Conservation (phyloP, 192 early-diverging fungal genomes). For the Jimgerdemannia lactiflua region DNA sequence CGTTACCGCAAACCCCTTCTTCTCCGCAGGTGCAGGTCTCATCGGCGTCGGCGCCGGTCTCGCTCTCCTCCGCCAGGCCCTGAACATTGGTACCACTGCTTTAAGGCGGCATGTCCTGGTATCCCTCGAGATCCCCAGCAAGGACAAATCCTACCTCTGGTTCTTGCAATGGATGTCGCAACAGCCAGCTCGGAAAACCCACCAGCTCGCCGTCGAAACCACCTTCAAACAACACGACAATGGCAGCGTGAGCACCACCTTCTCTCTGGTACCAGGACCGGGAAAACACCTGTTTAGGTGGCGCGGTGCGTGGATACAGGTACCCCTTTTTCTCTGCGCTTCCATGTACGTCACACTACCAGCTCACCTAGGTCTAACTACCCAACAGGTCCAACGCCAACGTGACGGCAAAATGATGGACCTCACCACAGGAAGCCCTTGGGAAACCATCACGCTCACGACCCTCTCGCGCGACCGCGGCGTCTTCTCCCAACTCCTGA, state of each 20-base stretch:
- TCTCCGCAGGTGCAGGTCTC: slow-evolving; percentile 92
- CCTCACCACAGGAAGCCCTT: slow-evolving; percentile 87
- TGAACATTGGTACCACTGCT: slow-evolving; percentile 63
- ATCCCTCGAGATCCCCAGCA: slow-evolving; percentile 90
- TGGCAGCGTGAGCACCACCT: slow-evolving; percentile 79
- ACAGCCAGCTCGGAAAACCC: slow-evolving; percentile 46
- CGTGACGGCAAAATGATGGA: slow-evolving; percentile 89
- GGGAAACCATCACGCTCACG: slow-evolving; percentile 92
- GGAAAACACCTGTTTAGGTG: slow-evolving; percentile 88
- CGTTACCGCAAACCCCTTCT: slow-evolving; percentile 80
- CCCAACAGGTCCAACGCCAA: slow-evolving; percentile 62
- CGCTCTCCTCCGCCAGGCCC: slow-evolving; percentile 72
- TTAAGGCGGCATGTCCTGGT: slow-evolving; percentile 79
- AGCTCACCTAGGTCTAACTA: slow-evolving; percentile 8
- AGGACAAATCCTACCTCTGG: slow-evolving; percentile 94
- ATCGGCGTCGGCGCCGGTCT: slow-evolving; percentile 85
- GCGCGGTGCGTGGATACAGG: slow-evolving; percentile 75
- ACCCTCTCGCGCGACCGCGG: slow-evolving; percentile 80
- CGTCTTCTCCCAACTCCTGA: slow-evolving; percentile 72
- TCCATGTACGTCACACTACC: background rate
- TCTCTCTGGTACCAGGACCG: slow-evolving; percentile 89
- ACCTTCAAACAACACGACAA: slow-evolving; percentile 86
- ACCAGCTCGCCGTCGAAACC: slow-evolving; percentile 87
- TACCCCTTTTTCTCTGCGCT: slow-evolving; percentile 12
- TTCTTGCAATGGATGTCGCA: slow-evolving; percentile 90